Evolutionary conservation across 2,329 filamentous ascomycete genomes (phyloP).

Genomic region (Orbilia ellipsospora): DNA sequence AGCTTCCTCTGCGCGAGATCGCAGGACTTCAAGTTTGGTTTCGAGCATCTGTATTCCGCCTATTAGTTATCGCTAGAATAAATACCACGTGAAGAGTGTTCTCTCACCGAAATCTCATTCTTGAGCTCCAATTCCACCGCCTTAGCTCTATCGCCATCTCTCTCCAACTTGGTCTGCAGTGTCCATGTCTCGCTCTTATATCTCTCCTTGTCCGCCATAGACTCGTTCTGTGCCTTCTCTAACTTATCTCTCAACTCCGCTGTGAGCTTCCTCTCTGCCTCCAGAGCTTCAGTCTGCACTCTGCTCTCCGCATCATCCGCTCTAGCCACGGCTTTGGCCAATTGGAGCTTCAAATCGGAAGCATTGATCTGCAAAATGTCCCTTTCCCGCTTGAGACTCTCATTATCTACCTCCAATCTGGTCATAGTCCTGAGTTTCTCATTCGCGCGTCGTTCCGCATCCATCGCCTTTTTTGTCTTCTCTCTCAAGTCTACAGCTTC

Average conservation of each 20-base stretch:
- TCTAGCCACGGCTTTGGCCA: constrained; percentile 71
- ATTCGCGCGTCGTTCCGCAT: constrained; percentile 64
- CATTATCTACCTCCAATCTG: constrained; percentile 40
- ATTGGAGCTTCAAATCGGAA: constrained; percentile 68
- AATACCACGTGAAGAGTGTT: background rate
- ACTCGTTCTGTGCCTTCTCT: constrained; percentile 56
- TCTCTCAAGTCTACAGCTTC: constrained; percentile 67
- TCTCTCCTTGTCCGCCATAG: constrained; percentile 61
- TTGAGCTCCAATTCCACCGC: constrained; percentile 77
- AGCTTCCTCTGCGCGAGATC: constrained; percentile 85
- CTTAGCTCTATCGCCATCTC: constrained; percentile 76
- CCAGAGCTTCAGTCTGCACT: constrained; percentile 74
- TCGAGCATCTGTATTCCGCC: constrained; percentile 73
- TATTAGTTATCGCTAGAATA: constrained; percentile 59
- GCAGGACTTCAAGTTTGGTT: constrained; percentile 87
- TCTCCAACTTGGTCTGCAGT: constrained; percentile 81
- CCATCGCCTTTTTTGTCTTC: constrained; percentile 67
- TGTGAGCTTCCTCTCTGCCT: constrained; percentile 71
- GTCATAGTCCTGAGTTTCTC: constrained; percentile 55
- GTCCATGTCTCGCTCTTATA: constrained; percentile 71
- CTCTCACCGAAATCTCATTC: constrained; percentile 72
- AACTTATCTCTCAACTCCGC: constrained; percentile 68
- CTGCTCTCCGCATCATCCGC: constrained; percentile 75
- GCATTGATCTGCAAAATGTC: constrained; percentile 66
- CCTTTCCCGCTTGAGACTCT: constrained; percentile 50